A percentile compares a stretch with the other conserved stretches of the same genome.
Evolutionary conservation across 768 basidiomycete species (phyloP).

Genomic region (Lentinula sp.): DNA sequence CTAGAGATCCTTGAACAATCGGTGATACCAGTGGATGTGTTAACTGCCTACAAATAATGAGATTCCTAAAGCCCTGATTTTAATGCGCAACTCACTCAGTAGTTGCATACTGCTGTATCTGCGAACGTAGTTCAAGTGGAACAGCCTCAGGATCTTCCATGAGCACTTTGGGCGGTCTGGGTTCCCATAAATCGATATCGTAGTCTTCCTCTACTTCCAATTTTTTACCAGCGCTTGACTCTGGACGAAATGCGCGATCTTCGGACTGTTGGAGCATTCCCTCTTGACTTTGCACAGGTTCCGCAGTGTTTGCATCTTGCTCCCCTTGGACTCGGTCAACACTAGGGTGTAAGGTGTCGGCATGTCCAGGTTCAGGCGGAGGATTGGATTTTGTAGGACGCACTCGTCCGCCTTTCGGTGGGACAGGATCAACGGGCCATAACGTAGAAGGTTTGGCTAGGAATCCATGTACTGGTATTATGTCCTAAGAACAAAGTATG

Average conservation of each 20-base stretch:
- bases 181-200: conserved; percentile 37
- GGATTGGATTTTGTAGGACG: conserved; percentile 29
- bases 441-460: conserved; percentile 50
- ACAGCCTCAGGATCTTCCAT: conserved; percentile 38
- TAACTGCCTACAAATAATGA: conserved; percentile 36
- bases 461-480: conserved; percentile 59
- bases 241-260: not conserved
- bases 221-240: not conserved
- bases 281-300: conserved; percentile 20
- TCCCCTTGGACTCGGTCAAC: conserved; percentile 18
- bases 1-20: conserved; percentile 62
- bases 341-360: conserved; percentile 38
- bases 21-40: conserved; percentile 72
- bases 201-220: conserved; percentile 7
- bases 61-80: not conserved
- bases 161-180: conserved; percentile 50
- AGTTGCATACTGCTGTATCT: conserved; percentile 75
- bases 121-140: conserved; percentile 47
- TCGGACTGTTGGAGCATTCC: conserved; percentile 22
- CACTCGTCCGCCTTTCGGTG: conserved; percentile 27
- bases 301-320: conserved; percentile 8
- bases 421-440: conserved; percentile 47
- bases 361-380: conserved; percentile 43
- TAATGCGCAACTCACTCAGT: conserved; percentile 46
- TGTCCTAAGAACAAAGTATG: conserved; percentile 39